Evolutionary conservation across 371 early-diverging fungal species (phyloP).

Genomic region (Fennellomyces sp.): DNA sequence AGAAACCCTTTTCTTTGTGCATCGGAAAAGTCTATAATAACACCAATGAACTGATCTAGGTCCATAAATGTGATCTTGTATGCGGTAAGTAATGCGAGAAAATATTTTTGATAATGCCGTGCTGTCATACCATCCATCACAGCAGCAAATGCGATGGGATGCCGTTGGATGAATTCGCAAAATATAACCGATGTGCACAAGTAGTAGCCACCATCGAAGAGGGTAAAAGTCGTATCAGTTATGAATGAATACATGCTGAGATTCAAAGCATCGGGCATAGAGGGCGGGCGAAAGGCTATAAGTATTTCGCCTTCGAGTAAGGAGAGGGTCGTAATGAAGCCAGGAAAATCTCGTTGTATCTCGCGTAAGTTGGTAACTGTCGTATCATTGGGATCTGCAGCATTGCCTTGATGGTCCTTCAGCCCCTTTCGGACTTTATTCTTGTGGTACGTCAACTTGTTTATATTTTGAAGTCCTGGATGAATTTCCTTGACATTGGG

Average conservation of each 20-base stretch:
- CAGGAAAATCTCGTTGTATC: background rate
- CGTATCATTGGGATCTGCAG: background rate
- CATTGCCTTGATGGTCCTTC: too few relatives aligned
- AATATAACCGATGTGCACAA: background rate
- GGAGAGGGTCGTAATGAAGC: background rate
- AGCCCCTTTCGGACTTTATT: background rate
- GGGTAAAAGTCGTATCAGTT: background rate
- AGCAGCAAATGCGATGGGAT: background rate
- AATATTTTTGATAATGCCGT: background rate
- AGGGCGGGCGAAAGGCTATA: background rate
- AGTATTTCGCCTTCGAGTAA: background rate
- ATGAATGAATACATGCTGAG: background rate
- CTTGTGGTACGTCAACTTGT: background rate
- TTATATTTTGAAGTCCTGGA: background rate
- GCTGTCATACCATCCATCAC: background rate
- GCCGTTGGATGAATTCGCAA: background rate
- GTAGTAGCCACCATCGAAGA: background rate
- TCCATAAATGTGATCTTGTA: background rate
- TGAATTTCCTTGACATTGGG: too few relatives aligned
- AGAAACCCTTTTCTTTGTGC: too few relatives aligned
- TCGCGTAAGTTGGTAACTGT: background rate
- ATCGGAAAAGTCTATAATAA: too few relatives aligned
- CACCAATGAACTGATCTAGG: too few relatives aligned
- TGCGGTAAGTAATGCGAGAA: background rate
- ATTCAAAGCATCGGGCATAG: background rate